These are phyloP conservation scores for Inosperma sp. DNA, from an alignment of 768 basidiomycete genomes.

Conservation along the genomic window DNA sequence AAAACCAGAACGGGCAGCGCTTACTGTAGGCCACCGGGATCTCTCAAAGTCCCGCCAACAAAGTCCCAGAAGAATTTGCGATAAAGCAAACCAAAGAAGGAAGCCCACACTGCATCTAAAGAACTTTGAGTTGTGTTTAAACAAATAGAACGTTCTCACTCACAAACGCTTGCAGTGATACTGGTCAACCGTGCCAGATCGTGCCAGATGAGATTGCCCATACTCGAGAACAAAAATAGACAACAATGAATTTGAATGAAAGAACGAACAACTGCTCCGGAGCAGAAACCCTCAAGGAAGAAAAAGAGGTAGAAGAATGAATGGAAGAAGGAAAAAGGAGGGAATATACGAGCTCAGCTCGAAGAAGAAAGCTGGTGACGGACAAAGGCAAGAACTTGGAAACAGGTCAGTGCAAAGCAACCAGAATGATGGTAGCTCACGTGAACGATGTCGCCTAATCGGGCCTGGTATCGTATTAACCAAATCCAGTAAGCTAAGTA, in stretches of 20 bases:
- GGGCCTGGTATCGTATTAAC: no score
- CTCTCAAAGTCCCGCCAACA: constrained; percentile 70
- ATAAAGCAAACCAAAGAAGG: constrained; percentile 75
- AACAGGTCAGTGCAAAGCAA: constrained; percentile 4
- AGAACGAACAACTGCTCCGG: constrained; percentile 19
- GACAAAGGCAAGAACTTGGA: constrained; percentile 11
- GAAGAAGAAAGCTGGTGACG: constrained; percentile 4
- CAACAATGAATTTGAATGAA: constrained; percentile 15
- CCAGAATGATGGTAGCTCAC: no score
- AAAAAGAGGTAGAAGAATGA: constrained; percentile 12
- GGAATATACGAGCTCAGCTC: constrained; percentile 16
- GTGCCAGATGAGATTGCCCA: constrained; percentile 84
- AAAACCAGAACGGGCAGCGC: constrained; percentile 24
- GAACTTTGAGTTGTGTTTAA: constrained; percentile 10
- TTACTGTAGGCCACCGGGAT: constrained; percentile 77
- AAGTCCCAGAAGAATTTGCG: constrained; percentile 99
- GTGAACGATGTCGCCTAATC: no score
- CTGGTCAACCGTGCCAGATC: constrained; percentile 67
- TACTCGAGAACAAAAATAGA: constrained; percentile 28
- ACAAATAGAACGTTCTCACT: constrained; percentile 31
- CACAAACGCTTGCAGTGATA: constrained; percentile 68
- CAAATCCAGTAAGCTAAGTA: no score
- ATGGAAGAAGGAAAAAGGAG: constrained; percentile 7
- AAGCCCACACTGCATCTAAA: constrained; percentile 74
- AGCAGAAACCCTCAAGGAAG: constrained; percentile 16